Percentiles rank a stretch among this genome's conserved stretches.
Conservation (phyloP, 805 yeast genomes). For the Candida khao-thaluensis region DNA sequence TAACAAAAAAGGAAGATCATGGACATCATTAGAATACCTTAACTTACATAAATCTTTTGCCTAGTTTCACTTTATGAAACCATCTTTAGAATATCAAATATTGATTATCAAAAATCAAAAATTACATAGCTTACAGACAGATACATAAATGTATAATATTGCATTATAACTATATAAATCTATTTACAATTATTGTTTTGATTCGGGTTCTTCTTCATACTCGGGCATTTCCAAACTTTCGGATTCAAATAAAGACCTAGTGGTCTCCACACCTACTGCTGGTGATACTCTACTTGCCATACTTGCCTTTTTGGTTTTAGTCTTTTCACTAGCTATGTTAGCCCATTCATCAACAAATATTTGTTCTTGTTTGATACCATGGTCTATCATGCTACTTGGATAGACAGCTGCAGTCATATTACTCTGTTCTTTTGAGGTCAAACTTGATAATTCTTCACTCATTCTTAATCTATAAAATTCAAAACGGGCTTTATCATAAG, state of each 20-base stretch:
- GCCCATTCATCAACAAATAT: constrained; percentile 71
- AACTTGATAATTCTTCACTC: constrained; percentile 74
- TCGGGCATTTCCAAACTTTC: constrained; percentile 10
- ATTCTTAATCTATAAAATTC: constrained; percentile 88
- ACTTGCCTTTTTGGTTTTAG: constrained; percentile 55
- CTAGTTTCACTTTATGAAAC: too few species aligned
- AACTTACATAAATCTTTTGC: too few species aligned
- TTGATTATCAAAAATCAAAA: too few species aligned
- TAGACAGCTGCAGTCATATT: constrained; percentile 80
- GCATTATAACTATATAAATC: constrained; percentile 1
- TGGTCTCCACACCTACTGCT: constrained; percentile 16
- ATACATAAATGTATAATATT: constrained; percentile 7
- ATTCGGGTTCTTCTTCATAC: constrained; percentile 7
- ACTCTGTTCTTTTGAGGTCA: constrained; percentile 77
- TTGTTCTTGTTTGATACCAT: constrained; percentile 73
- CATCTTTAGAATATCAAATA: too few species aligned
- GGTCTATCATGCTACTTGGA: constrained; percentile 58
- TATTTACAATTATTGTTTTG: constrained; percentile 11
- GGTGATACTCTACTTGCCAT: constrained; percentile 21
- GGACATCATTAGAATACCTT: constrained; percentile 23
- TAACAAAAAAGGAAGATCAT: constrained; percentile 35
- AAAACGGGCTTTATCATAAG: constrained; percentile 81
- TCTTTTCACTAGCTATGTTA: constrained; percentile 61
- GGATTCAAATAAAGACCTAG: constrained; percentile 20
- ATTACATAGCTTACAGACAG: too few species aligned